A percentile compares a stretch with the other conserved stretches of the same genome.
These are phyloP conservation scores for Xylaria sp. DNA, from an alignment of 2,329 filamentous ascomycete species.

Conservation along the genomic window DNA sequence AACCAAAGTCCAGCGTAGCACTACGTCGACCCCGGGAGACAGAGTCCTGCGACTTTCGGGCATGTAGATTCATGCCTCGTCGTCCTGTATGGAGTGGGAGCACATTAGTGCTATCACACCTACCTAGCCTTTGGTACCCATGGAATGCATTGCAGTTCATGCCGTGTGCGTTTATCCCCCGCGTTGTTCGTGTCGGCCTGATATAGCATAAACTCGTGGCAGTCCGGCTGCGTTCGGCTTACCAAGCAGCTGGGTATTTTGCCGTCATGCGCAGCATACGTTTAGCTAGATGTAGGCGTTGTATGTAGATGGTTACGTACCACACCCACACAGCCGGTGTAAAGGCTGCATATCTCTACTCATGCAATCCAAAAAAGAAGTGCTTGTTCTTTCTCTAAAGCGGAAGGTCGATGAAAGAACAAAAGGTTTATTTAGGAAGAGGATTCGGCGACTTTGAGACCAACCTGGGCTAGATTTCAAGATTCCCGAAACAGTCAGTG, in stretches of 20 bases:
- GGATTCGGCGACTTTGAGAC: conserved; percentile 10
- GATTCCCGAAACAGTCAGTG: conserved; percentile 19
- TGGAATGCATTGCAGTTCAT: conserved; percentile 30
- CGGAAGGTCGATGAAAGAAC: conserved; percentile 28
- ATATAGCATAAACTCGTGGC: conserved; percentile 36
- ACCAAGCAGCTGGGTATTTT: conserved; percentile 31
- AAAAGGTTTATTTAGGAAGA: conserved; percentile 16
- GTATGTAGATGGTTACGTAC: conserved; percentile 9
- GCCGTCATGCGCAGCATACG: conserved; percentile 1
- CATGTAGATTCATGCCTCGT: conserved; percentile 16
- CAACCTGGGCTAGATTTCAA: conserved; percentile 11
- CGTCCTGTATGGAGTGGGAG: conserved; percentile 4
- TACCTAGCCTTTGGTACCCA: conserved; percentile 9
- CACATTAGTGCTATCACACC: conserved; percentile 3
- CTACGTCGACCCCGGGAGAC: conserved; percentile 8
- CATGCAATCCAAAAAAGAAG: conserved; percentile 10
- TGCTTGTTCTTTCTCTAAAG: conserved; percentile 17
- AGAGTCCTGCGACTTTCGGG: conserved; percentile 22
- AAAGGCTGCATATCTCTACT: background rate
- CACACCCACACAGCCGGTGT: conserved; percentile 1
- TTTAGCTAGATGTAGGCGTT: background rate
- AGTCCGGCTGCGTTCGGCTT: conserved; percentile 26
- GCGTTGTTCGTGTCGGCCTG: conserved; percentile 22
- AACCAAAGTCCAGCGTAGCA: conserved; percentile 20
- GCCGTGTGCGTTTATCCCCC: conserved; percentile 28